Evolutionary conservation across 1,284 basidiomycete genomes (phyloP), one percentile per base, ranked within the genome.

Genomic region (Schizophyllum amplum): DNA sequence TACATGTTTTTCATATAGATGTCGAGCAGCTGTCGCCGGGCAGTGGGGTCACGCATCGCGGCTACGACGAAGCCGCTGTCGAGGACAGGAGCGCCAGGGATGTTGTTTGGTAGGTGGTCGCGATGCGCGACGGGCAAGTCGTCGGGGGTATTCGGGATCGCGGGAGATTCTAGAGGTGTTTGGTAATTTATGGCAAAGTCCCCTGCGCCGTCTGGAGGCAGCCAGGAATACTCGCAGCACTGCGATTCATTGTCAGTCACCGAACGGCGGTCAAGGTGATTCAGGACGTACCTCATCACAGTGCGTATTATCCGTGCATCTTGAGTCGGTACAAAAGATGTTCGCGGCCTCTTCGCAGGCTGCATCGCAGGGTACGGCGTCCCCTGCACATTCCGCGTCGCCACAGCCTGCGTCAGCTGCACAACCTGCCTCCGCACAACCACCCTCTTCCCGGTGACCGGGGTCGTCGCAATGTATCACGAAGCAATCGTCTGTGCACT

Each of bases 221-320:
- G 58, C 51, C 59, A 42, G 27, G 61, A 59, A 51, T 60, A 56
- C n/a, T 62, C 59, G 50, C 60, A 62, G 52, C 59, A 62, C 33
- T 5, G 59, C 52, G 42, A 59, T n/a, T n/a, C 59, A n/a, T 60
- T 56, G 47, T 62, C 61, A 23, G 61, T 62, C 23, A 59, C 59
- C 21, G 57, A 60, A 33, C 55, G 53, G 21, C 59, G 54, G 57
- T 62, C 9, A 6, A 51, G 27, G 15, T 0, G 13, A 4, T 5
- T 23, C 47, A 22, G 52, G 52, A 47, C 15, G 9, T 15, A 46
- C 26, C 20, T 51, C 4, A 6, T n/a, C 5, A 49, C 48, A 23
- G 33, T 21, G 22, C 26, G 23, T 22, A 51, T 51, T 1, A 6
- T 21, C 26, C 9, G 17, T 22, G 20, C 57, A 59, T 42, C 13